Percentiles rank a stretch among this genome's conserved stretches.
Conservation (phyloP, 108 stramenopile species). For the Cylindrotheca fusiformis region DNA sequence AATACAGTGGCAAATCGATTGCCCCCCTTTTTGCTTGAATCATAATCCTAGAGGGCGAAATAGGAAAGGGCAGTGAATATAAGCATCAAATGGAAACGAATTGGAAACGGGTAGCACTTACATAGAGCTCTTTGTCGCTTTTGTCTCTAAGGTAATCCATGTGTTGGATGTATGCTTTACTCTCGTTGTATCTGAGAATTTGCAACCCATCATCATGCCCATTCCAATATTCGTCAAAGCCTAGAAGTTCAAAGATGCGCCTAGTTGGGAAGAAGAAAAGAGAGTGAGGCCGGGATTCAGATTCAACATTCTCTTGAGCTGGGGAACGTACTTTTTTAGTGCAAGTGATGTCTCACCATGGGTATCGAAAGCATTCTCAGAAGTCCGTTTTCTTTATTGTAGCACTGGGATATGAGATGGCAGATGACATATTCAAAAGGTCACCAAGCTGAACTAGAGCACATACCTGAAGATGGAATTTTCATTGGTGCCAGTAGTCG, state of each 20-base stretch:
- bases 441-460: too few relatives aligned
- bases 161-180: slow-evolving; percentile 74
- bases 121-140: not conserved
- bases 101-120: not conserved
- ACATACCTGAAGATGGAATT: too few relatives aligned
- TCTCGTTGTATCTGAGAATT: slow-evolving; percentile 83
- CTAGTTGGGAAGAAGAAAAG: not conserved
- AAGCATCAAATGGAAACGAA: slow-evolving; percentile 12
- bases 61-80: not conserved
- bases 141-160: slow-evolving; percentile 56
- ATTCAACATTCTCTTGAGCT: too few relatives aligned
- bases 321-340: slow-evolving; percentile 59
- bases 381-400: too few relatives aligned
- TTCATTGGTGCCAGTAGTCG: slow-evolving; percentile 71
- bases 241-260: slow-evolving; percentile 44
- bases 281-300: too few relatives aligned
- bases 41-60: slow-evolving; percentile 40
- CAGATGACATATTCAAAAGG: too few relatives aligned
- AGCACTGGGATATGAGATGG: too few relatives aligned
- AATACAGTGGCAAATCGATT: slow-evolving; percentile 88
- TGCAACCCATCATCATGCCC: slow-evolving; percentile 89
- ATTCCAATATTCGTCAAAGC: slow-evolving; percentile 80
- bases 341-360: slow-evolving; percentile 53
- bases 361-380: too few relatives aligned
- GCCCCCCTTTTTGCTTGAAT: slow-evolving; percentile 46